A percentile compares a stretch with the other conserved stretches of the same genome.
Conservation (phyloP, 495 filamentous ascomycete species). For the Beverwykella pulmonaria region DNA sequence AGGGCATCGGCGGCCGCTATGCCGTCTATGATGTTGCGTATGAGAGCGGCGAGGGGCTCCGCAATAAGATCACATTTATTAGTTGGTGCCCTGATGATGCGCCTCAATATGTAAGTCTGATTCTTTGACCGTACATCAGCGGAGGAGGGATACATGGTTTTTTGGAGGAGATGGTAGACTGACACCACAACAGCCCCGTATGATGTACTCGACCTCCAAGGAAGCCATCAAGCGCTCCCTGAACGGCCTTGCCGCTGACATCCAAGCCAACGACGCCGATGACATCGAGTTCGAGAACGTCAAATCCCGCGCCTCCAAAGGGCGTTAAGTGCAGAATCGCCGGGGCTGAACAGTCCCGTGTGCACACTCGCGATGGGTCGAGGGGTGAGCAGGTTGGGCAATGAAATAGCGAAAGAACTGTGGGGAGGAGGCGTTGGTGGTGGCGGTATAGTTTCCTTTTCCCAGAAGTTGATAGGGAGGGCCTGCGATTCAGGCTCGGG, state of each 20-base stretch:
- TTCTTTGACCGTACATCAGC: no score
- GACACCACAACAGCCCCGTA: conserved; percentile 65
- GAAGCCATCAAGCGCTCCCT: conserved; percentile 87
- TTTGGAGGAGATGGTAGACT: neutral
- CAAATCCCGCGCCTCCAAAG: conserved; percentile 79
- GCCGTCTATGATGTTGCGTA: conserved; percentile 94
- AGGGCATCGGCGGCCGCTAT: conserved; percentile 72
- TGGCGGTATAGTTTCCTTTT: conserved; percentile 1
- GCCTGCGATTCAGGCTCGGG: neutral
- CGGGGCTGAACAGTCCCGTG: neutral
- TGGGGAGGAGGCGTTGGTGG: neutral
- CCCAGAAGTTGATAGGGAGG: neutral
- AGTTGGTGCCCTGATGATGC: conserved; percentile 88
- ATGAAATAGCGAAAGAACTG: conserved; percentile 19
- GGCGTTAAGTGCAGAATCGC: conserved; percentile 45
- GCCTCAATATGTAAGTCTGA: conserved; percentile 71
- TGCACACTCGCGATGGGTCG: neutral
- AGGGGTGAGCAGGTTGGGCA: neutral
- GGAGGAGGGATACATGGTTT: no score
- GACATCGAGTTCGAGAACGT: conserved; percentile 86
- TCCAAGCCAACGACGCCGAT: conserved; percentile 90
- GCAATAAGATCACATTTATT: conserved; percentile 96
- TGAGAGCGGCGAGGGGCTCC: conserved; percentile 73
- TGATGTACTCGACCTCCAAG: conserved; percentile 97
- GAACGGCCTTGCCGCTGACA: conserved; percentile 73